These are phyloP conservation scores for Plasmodium ovale DNA, from an alignment of 169 alveolate genomes.

Conservation along the genomic window DNA sequence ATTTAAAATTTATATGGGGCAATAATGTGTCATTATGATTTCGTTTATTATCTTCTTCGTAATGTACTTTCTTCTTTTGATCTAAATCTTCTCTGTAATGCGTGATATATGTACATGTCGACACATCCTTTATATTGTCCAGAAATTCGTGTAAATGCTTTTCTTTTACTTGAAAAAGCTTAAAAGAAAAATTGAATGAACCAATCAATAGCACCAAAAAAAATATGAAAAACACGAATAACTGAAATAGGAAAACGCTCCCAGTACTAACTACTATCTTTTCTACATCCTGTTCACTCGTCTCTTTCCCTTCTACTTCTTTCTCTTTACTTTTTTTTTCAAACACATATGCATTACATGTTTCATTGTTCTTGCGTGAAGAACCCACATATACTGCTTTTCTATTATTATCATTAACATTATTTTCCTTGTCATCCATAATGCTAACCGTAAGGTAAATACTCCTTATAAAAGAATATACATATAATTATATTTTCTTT, in stretches of 20 bases:
- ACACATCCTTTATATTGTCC: slow-evolving; percentile 13
- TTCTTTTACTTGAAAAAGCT: slow-evolving; percentile 68
- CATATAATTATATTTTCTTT: background rate
- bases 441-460: slow-evolving; percentile 5
- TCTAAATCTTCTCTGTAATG: background rate
- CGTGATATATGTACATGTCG: slow-evolving; percentile 12
- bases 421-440: slow-evolving; percentile 53
- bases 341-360: background rate
- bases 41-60: slow-evolving; percentile 20
- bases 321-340: slow-evolving; percentile 18
- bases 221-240: slow-evolving; percentile 36
- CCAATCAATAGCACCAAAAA: slow-evolving; percentile 69
- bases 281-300: slow-evolving; percentile 14
- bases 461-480: background rate
- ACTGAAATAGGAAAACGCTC: slow-evolving; percentile 58
- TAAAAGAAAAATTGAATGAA: slow-evolving; percentile 72
- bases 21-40: slow-evolving; percentile 8
- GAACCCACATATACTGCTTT: background rate
- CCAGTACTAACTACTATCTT: slow-evolving; percentile 5
- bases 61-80: background rate
- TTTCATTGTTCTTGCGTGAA: background rate
- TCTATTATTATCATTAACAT: background rate
- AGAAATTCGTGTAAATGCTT: slow-evolving; percentile 68
- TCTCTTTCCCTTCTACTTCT: background rate
- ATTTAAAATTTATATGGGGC: slow-evolving; percentile 31